Evolutionary conservation across 495 filamentous ascomycete genomes (phyloP).

Genomic region (Neurospora sublineolata): DNA sequence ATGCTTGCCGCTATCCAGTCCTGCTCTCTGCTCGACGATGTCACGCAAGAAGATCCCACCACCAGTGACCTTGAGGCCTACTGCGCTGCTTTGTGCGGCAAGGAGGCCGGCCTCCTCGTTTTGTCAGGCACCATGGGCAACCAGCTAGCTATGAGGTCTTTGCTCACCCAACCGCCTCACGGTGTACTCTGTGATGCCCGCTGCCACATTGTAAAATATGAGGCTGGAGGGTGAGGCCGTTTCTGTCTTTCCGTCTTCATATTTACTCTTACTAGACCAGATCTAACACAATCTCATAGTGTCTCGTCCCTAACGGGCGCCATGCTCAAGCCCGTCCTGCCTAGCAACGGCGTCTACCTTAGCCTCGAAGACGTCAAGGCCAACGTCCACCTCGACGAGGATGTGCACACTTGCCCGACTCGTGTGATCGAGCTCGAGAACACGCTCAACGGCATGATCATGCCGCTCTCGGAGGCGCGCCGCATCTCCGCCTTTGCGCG

Average conservation of each 20-base stretch:
- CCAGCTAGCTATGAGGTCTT: conserved; percentile 57
- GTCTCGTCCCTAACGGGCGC: conserved; percentile 50
- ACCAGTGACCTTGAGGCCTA: conserved; percentile 62
- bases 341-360: conserved; percentile 57
- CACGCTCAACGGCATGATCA: conserved; percentile 65
- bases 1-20: conserved; percentile 61
- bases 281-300: conserved; percentile 10
- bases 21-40: conserved; percentile 63
- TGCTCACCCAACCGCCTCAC: conserved; percentile 60
- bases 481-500: conserved; percentile 61
- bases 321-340: conserved; percentile 44
- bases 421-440: conserved; percentile 77
- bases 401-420: conserved; percentile 57
- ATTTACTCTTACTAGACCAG: background rate
- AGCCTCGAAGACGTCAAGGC: conserved; percentile 63
- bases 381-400: conserved; percentile 34
- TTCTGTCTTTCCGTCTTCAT: background rate
- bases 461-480: conserved; percentile 58
- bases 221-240: conserved; percentile 53
- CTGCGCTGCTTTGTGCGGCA: conserved; percentile 56
- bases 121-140: conserved; percentile 90
- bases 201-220: conserved; percentile 55
- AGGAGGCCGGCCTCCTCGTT: conserved; percentile 65
- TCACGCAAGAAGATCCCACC: conserved; percentile 71
- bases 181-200: conserved; percentile 57